phyloP scores from a whole-genome alignment of 73 alveolate species.

The Paramecium tetraurelia region DNA sequence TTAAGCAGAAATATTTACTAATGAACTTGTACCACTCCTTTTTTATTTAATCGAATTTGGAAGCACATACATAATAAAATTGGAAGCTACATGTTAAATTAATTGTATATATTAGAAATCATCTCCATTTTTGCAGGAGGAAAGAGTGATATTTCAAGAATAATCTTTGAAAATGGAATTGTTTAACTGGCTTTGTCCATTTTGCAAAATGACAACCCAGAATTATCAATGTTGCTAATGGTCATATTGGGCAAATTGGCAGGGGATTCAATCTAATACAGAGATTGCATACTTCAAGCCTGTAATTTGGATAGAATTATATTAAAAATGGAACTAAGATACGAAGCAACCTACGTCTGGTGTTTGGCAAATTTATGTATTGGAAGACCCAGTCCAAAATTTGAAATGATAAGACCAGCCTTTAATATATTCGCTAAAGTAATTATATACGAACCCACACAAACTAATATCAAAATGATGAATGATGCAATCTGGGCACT shows the following conservation, averaged over 20 bases:
- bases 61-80: background rate
- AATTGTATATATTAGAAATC: background rate
- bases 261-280: background rate
- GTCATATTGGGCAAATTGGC: background rate
- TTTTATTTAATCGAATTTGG: background rate
- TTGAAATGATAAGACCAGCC: background rate
- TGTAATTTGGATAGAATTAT: background rate
- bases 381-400: background rate
- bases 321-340: background rate
- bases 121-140: background rate
- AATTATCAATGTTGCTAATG: background rate
- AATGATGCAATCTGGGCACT: conserved; percentile 23
- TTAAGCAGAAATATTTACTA: background rate
- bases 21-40: conserved; percentile 8
- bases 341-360: background rate
- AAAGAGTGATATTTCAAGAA: background rate
- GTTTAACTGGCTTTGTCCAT: background rate
- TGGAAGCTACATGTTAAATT: background rate
- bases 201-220: background rate
- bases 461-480: background rate
- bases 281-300: background rate
- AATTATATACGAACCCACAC: background rate
- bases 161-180: background rate
- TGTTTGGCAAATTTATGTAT: background rate
- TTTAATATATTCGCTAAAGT: background rate